Evolutionary conservation across 2,329 filamentous ascomycete genomes (phyloP), one percentile per base, ranked within the genome.

Genomic region (Emmonsiellopsis sp.): DNA sequence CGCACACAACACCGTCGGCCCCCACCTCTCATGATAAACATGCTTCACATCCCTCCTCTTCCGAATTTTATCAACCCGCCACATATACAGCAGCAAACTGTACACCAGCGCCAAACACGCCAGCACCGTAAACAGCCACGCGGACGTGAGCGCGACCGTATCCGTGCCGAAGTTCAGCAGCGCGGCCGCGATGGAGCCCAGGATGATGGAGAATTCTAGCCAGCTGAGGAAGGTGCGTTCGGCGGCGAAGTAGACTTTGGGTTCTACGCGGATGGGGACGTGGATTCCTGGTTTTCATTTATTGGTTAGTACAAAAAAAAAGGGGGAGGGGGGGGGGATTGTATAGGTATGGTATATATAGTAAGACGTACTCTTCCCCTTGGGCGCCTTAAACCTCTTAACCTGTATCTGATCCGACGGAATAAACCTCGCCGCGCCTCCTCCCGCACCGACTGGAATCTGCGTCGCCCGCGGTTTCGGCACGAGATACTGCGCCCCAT

Each of bases 181-280:
- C 0, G 88, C 88, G 6, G 87, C 85, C 10, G 90, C 88, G 62
- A 95, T 92, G 32, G 87, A 86, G 62, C 88, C 89, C 52, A 98
- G 84, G 66, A 96, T 91, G 65, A 97, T 95, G 49, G 87, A 92
- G 72, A 95, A 97, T 71, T 98, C 92, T 63, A 98, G 86, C 90
- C 93, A 98, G 58, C 89, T 88, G 54, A 98, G 79, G 73, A 96
- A 98, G 0, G 93, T 98, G 59, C 93, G 83, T 71, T 98, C 93
- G 0, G 90, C 91, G 21, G 93, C 93, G 67, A 98, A 95, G 70
- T 90, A 95, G 49, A 98, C 93, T 73, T 98, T 98, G 36, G 93
- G 93, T 71, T 98, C 93, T 36, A 98, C 91, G 48, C 93, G 84
- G 53, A 97, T 86, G 11, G 92, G 92, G 27, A 98, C 93, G 64